Base-by-base conservation (phyloP, 2,329 filamentous ascomycete genomes). In the Acephala macrosclerotiorum region DNA sequence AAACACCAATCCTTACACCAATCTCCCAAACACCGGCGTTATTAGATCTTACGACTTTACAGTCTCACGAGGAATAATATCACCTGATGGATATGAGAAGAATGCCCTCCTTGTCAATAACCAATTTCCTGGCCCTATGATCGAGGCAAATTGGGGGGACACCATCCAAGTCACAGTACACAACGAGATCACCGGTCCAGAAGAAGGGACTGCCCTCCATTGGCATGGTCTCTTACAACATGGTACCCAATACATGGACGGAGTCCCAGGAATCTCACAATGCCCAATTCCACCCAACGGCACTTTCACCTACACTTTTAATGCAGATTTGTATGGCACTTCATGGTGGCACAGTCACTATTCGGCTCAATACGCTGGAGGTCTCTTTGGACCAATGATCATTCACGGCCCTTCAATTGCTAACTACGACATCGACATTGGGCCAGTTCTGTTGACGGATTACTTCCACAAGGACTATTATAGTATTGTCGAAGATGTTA, bases 311-410 rank as follows among this genome's bases (percentile, higher is more conserved):
- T 76, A 76, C 62, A 63, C 56, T 3, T 76, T 76, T 63, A 55
- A 65, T 33, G 72, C 70, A n/a, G 69, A 73, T 12, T 65, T 69
- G 2, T 76, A 87, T 74, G 84, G 87, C 3, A 79, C 83, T 0
- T 79, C 79, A 2, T 89, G 86, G 85, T 89, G 89, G 64, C 88
- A 90, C 75, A 85, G 83, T 1, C 88, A 90, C 72, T 85, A 85
- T 71, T 79, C 79, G 33, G 74, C 77, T 16, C 81, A 83, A 67
- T 82, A 82, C 64, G 81, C 67, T 72, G 82, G 89, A 60, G 89
- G 89, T 0, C 75, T 89, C 0, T 79, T 85, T 47, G 89, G 89
- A 0, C 82, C 82, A 1, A 85, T 91, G 36, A 76, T 89, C 20
- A 87, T 90, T 69, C 81, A 89, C 62, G 88, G 87, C 0, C 88